Base-by-base conservation (phyloP, 306 rosid species). In the Aeschynomene evenia region DNA sequence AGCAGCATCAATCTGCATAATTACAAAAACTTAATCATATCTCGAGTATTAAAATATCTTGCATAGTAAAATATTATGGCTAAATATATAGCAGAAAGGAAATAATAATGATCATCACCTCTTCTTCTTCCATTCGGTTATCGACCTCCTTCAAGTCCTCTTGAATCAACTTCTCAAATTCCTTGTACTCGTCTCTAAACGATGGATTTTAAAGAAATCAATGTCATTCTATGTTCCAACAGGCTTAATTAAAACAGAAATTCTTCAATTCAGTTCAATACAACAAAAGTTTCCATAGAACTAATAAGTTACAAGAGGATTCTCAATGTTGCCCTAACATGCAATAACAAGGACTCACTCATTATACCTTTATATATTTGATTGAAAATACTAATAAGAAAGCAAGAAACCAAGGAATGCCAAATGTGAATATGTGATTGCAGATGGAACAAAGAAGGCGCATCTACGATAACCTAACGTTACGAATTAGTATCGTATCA, bases 131-230 rank as follows among this genome's bases (percentile, higher is more conserved):
- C 54, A 94, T 18, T 63, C 97, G 95, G 77, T 94, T 52, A 77
- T 94, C 92, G 50, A 88, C 99, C 90, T 88, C 91, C 79, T 63
- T 43, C 95, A 94, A 79, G 83, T 94, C 97, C 70, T 88, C 96
- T 80, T 91, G 96, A 82, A 94, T 94, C 92, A 85, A 73, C 92
- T 94, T 88, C 63, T 94, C 97, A 66, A 87, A 94, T 79, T 90
- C 97, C 78, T 89, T 94, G 84, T 90, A 94, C 82, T 94, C 99
- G 22, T 94, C 97, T 70, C 99, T 94, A 66, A 31, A 15, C 67
- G 52, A 74, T n/a, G 70, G 67, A 84, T 68, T 66, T 11, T 45
- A 67, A 74, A 85, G 50, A 76, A 58, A 24, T 63, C 54, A 51
- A 57, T 42, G 36, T 78, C 50, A 34, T 54, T 82, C 28, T 26